Evolutionary conservation across 371 early-diverging fungal genomes (phyloP).

Genomic region (Nematocida homosporus): DNA sequence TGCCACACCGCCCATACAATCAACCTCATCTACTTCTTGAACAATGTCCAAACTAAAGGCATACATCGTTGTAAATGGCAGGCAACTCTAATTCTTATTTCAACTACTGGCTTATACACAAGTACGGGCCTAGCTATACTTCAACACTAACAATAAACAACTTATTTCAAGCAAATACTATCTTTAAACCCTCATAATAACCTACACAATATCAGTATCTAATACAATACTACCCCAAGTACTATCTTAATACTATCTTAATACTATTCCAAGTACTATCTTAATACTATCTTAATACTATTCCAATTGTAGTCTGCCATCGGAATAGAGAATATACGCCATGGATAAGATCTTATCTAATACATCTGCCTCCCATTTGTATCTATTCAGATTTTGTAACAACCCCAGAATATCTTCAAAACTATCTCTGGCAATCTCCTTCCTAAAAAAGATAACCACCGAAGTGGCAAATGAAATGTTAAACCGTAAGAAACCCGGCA

Average conservation of each 20-base stretch:
- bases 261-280: too few species aligned
- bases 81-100: too few species aligned
- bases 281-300: too few species aligned
- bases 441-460: conserved; percentile 11
- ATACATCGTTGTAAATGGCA: too few species aligned
- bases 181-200: not conserved
- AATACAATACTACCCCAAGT: not conserved
- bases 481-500: conserved; percentile 20
- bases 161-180: not conserved
- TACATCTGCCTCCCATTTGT: conserved; percentile 1
- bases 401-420: conserved; percentile 28
- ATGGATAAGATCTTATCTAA: conserved; percentile 21
- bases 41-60: too few species aligned
- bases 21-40: too few species aligned
- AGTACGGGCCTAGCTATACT: too few species aligned
- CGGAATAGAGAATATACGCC: conserved; percentile 28
- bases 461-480: conserved; percentile 17
- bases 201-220: not conserved
- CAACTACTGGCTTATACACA: too few species aligned
- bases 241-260: too few species aligned
- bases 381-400: conserved; percentile 8
- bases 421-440: not conserved
- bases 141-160: too few species aligned
- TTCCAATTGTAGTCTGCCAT: conserved; percentile 5
- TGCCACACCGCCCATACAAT: too few species aligned